phyloP scores from a whole-genome alignment of 768 basidiomycete genomes.

The Lactarius akahatsu region DNA sequence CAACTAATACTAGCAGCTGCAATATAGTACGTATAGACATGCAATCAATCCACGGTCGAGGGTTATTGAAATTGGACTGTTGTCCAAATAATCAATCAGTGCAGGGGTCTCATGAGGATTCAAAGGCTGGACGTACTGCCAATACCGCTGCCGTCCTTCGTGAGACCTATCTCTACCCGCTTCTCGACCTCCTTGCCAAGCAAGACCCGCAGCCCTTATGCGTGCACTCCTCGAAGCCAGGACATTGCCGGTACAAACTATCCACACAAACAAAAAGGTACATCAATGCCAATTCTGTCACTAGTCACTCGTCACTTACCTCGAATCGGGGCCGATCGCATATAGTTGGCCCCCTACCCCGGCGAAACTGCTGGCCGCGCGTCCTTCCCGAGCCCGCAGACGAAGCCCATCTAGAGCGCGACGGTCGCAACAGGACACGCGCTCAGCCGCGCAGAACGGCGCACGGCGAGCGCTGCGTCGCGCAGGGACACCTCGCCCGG shows the following conservation, averaged over 20 bases:
- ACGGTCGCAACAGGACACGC: conserved; percentile 86
- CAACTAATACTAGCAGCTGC: too few relatives aligned
- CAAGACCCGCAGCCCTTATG: too few relatives aligned
- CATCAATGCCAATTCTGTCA: conserved; percentile 5
- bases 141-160: too few relatives aligned
- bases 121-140: conserved; percentile 51
- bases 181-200: too few relatives aligned
- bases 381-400: conserved; percentile 45
- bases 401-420: conserved; percentile 75
- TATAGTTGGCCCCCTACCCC: conserved; percentile 38
- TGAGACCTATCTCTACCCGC: too few relatives aligned
- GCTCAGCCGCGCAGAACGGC: conserved; percentile 79
- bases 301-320: conserved; percentile 44
- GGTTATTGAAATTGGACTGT: too few relatives aligned
- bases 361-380: conserved; percentile 23
- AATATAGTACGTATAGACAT: too few relatives aligned
- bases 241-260: too few relatives aligned
- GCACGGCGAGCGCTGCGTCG: conserved; percentile 68
- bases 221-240: too few relatives aligned
- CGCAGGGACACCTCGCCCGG: conserved; percentile 48
- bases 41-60: too few relatives aligned
- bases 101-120: conserved; percentile 17
- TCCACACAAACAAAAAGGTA: too few relatives aligned
- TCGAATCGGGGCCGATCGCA: conserved; percentile 90
- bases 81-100: neutral